Evolutionary conservation across 192 early-diverging fungal species (phyloP).

Genomic region (Podila minutissima): DNA sequence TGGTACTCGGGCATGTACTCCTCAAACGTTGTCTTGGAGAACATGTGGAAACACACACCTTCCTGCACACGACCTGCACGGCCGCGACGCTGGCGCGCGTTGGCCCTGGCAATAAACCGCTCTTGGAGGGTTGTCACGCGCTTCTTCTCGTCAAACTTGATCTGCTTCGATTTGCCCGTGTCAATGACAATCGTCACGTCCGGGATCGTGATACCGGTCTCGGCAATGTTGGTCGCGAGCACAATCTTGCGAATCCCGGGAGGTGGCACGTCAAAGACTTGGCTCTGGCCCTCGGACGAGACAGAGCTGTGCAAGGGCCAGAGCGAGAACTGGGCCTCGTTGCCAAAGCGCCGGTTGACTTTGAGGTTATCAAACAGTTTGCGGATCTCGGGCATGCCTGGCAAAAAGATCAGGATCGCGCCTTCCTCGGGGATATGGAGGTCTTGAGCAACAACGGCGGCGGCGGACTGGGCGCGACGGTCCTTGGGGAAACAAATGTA

Average conservation of each 20-base stretch:
- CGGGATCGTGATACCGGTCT: conserved; percentile 85
- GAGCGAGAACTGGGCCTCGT: conserved; percentile 56
- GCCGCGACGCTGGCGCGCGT: conserved; percentile 76
- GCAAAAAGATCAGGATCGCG: conserved; percentile 79
- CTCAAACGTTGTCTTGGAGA: conserved; percentile 61
- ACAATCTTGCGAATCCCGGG: conserved; percentile 74
- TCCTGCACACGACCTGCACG: conserved; percentile 84
- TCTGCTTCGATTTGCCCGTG: conserved; percentile 77
- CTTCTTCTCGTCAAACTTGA: conserved; percentile 72
- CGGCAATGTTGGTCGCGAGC: conserved; percentile 82
- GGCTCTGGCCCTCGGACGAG: conserved; percentile 72
- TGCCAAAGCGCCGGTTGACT: conserved; percentile 54
- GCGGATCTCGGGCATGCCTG: conserved; percentile 79
- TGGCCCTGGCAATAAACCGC: conserved; percentile 73
- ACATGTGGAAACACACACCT: conserved; percentile 83
- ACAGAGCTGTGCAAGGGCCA: conserved; percentile 72
- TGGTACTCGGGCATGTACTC: conserved; percentile 68
- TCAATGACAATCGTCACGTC: conserved; percentile 87
- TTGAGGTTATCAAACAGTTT: conserved; percentile 63
- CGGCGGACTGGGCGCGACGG: conserved; percentile 35
- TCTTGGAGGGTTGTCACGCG: conserved; percentile 69
- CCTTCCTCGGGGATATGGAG: conserved; percentile 55
- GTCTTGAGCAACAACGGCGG: conserved; percentile 45
- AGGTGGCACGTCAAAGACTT: conserved; percentile 68
- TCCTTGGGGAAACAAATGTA: conserved; percentile 61